Evolutionary conservation across 2,329 filamentous ascomycete genomes (phyloP), one percentile per base, ranked within the genome.

Genomic region (Stemphylium beticola): DNA sequence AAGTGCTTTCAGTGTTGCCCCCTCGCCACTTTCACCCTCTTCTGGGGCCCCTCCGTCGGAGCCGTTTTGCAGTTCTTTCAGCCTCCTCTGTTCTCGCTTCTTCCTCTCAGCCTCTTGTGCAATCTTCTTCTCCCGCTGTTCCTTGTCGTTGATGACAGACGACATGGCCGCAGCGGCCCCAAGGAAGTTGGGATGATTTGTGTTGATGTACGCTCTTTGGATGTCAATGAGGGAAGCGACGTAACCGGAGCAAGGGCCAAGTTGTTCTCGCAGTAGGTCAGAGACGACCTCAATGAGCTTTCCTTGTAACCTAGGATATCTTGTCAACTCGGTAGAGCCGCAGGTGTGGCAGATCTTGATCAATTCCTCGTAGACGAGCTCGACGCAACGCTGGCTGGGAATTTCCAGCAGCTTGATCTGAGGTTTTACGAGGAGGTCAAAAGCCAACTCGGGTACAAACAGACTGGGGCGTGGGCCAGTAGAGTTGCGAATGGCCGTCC

Each of bases 331-430:
- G 14, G 90, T 96, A 2, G 92, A 97, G 58, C 95, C 95, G 77
- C 95, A 99, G 1, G 95, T 99, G 75, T 99, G 95, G 78, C 95
- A 97, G 65, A 99, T 98, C 79, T 99, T 99, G 80, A 99, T 99
- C 39, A 99, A 83, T 76, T 99, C 95, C 75, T 99, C 95, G 75
- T 99, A 99, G 2, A 99, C 95, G 49, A 99, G 85, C 77, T 99
- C 95, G 45, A 99, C 95, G 71, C 95, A 99, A 67, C 95, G 88
- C 74, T 99, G 95, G 73, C 92, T 96, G 9, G 95, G 95, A 22
- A 95, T 87, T 74, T 99, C 95, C 24, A 99, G 82, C 48, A 99
- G 84, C 79, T 98, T 98, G 77, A 99, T 99, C 76, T 99, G 95
- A 24, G 95, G 95, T 78, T 99, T 99, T 40, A 99, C 95, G 39